Evolutionary conservation across 2,329 filamentous ascomycete genomes (phyloP), one percentile per base, ranked within the genome.

Genomic region (Alternaria arborescens): DNA sequence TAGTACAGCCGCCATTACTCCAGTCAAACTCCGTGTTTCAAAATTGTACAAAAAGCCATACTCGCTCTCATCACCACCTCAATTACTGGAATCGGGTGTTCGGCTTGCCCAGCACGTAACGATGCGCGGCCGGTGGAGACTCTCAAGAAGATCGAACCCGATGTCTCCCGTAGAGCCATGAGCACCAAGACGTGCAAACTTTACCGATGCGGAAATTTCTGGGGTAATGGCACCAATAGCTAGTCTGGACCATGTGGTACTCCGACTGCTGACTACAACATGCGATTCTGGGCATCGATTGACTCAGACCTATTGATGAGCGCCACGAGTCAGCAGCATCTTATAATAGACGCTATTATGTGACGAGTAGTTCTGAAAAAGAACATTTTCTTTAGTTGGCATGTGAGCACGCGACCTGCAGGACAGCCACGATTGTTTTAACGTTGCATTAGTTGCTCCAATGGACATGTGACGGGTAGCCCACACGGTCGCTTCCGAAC

Each of bases 141-240:
- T 24, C 24, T 16, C 24, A 32, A 26, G 30, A 46, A 34, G 32
- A 24, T 56, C 42, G 53, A 50, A 42, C 22, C 61, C 61, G 61
- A 63, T 42, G 44, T 61, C 42, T 51, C 50, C 61, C 61, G 61
- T 47, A 50, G 6, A 26, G 30, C 36, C 6, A 24, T 30, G 52
- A 38, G 36, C 47, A 52, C 41, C 34, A 32, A 52, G 46, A 42
- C 36, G 48, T 47, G 40, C 8, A 38, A 30, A 26, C 38, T 34
- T 24, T 40, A 34, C 26, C 34, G 20, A 20, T 32, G 41, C 42
- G 34, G 42, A n/a, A 36, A 14, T 54, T 30, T 18, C 42, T 48
- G 53, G 53, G 46, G 53, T 55, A 52, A 18, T 26, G 14, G 32
- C 32, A 36, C 32, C 32, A 36, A 14, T 36, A 14, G n/a, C 34